Conservation (phyloP, 192 early-diverging fungal genomes). For the Backusella australiensis region DNA sequence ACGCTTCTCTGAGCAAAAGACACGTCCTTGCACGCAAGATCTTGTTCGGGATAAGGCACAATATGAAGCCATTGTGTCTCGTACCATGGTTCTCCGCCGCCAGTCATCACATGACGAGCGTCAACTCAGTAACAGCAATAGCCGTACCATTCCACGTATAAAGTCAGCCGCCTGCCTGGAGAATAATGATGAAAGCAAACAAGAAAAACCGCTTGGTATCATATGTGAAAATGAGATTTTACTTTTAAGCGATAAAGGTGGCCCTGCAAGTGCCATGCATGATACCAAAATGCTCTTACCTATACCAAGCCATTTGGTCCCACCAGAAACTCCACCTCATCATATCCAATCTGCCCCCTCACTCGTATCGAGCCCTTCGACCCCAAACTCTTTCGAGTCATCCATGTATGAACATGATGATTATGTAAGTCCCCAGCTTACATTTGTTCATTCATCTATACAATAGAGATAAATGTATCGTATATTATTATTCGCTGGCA, state of each 20-base stretch:
- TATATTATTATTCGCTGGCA: slow-evolving; percentile 1
- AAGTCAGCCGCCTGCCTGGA: not conserved
- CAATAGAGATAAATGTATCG: not conserved
- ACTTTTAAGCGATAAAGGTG: not conserved
- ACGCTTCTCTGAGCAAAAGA: not conserved
- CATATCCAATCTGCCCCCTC: slow-evolving; percentile 3
- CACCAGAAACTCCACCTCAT: slow-evolving; percentile 9
- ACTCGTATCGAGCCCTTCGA: slow-evolving; percentile 11
- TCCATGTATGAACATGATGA: not conserved
- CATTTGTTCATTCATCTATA: slow-evolving; percentile 3
- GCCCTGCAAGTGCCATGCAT: slow-evolving; percentile 1
- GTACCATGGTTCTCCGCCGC: not conserved
- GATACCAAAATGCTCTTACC: not conserved
- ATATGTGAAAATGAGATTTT: not conserved
- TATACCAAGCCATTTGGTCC: slow-evolving; percentile 6
- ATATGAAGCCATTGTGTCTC: slow-evolving; percentile 7
- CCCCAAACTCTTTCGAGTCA: slow-evolving; percentile 11
- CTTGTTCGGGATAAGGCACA: slow-evolving; percentile 4
- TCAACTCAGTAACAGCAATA: not conserved
- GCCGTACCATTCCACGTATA: not conserved
- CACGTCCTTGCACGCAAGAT: not conserved
- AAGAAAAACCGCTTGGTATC: not conserved
- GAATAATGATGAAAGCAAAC: not conserved
- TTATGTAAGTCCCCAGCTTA: not conserved
- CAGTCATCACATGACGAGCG: slow-evolving; percentile 5